Base-by-base conservation (phyloP, 768 basidiomycete species). In the Chlorophyllum brunneum region DNA sequence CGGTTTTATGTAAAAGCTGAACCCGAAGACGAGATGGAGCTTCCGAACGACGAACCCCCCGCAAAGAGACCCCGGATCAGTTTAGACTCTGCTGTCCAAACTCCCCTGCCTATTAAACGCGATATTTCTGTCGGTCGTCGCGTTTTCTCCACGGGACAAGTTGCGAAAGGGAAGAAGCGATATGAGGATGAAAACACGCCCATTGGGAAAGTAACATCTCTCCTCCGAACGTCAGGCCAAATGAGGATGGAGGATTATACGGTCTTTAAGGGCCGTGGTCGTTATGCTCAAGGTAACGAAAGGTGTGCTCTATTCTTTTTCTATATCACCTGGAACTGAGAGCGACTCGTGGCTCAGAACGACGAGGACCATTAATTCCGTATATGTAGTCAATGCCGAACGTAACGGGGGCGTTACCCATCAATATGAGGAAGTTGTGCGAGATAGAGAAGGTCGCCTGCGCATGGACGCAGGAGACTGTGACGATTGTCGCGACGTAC, bases 341-440 rank as follows among this genome's bases (percentile, higher is more conserved):
- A 5, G 30, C 47, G 38, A 54, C 49, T 30, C 37, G n/a, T 40
- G 22, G 24, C 40, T 30, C 34, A 70, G 70, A 7, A 61, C 58
- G 31, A 62, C 70, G 8, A 66, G 63, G 23, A 79, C 82, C 2
- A 82, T 88, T 59, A 88, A 85, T 57, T 73, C 81, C 5, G 64
- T 70, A 7, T 93, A 81, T 63, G 78, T 79, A 49, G 86, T 95
- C 45, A 75, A 88, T 57, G 79, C 82, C 3, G 67, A 68, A 6
- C 70, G 67, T 30, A 95, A 95, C 62, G 72, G 75, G 0, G 92
- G 90, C 0, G 40, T 81, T 8, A 68, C 71, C 37, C 86, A 78
- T 63, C 82, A 85, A 57, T 95, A 78, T 60, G 86, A 92, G 38
- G 83, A 85, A 43, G 89, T 92, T 13, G 86, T 91, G 10, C 74